A percentile compares a stretch with the other conserved stretches of the same genome.
These are phyloP conservation scores for Luffa acutangula DNA, from an alignment of 306 rosid genomes.

Conservation along the genomic window DNA sequence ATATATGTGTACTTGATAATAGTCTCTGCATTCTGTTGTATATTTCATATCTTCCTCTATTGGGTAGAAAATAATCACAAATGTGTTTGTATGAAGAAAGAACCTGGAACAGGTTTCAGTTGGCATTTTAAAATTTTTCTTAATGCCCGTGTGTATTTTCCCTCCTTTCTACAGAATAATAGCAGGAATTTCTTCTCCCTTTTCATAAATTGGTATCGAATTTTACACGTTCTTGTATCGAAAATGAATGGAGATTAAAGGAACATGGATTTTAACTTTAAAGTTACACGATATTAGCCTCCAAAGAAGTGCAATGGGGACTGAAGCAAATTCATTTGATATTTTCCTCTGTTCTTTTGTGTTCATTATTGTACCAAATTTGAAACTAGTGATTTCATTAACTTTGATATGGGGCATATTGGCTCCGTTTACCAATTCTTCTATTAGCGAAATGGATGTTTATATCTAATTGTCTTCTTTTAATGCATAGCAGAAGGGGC, in stretches of 20 bases:
- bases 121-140: neutral
- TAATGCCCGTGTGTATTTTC: neutral
- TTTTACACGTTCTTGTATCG: neutral
- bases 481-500: slow-evolving; percentile 5
- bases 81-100: slow-evolving; percentile 2
- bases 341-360: neutral
- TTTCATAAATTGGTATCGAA: neutral
- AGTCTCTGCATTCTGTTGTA: slow-evolving; percentile 4
- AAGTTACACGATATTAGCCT: neutral
- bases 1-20: neutral
- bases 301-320: neutral
- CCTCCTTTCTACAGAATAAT: neutral
- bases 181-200: neutral
- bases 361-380: neutral
- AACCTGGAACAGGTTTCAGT: neutral
- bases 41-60: neutral
- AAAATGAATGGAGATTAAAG: neutral
- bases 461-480: slow-evolving; percentile 1
- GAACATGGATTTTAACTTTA: neutral
- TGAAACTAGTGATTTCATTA: neutral
- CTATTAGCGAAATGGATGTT: neutral
- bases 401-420: neutral
- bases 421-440: neutral
- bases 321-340: neutral
- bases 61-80: neutral